phyloP scores from a whole-genome alignment of 1,284 basidiomycete species.

The Tilletia caries region DNA sequence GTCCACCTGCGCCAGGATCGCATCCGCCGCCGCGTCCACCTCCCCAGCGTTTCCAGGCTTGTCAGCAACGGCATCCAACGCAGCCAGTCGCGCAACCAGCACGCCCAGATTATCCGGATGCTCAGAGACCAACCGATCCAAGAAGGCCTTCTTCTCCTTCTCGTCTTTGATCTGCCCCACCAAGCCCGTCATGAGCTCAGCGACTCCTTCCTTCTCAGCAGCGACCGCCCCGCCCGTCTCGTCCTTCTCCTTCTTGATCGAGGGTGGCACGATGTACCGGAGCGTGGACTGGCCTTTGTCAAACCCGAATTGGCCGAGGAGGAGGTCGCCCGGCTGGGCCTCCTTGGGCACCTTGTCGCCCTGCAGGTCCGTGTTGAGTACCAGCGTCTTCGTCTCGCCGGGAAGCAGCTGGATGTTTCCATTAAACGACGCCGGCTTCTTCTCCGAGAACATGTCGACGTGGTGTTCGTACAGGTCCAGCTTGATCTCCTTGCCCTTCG shows the following conservation, averaged over 20 bases:
- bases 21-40: conserved; percentile 37
- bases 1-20: conserved; percentile 39
- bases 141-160: conserved; percentile 43
- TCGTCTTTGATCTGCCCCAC: conserved; percentile 50
- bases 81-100: conserved; percentile 45
- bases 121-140: conserved; percentile 44
- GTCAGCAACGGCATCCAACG: conserved; percentile 29
- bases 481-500: conserved; percentile 46
- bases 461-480: conserved; percentile 51
- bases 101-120: conserved; percentile 48
- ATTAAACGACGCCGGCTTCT: conserved; percentile 35
- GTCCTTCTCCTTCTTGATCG: conserved; percentile 36
- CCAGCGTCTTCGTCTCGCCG: conserved; percentile 47
- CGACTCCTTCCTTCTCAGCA: conserved; percentile 16
- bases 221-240: conserved; percentile 18
- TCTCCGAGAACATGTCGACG: conserved; percentile 43
- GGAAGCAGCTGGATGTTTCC: conserved; percentile 46
- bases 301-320: conserved; percentile 49
- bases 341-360: conserved; percentile 51
- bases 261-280: conserved; percentile 49
- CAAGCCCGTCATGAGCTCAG: conserved; percentile 35
- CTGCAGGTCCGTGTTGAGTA: conserved; percentile 45
- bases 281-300: conserved; percentile 40
- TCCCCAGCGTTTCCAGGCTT: conserved; percentile 19
- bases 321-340: conserved; percentile 48